Conservation (phyloP, 371 early-diverging fungal species). For the Apophysomyces ossiformis region DNA sequence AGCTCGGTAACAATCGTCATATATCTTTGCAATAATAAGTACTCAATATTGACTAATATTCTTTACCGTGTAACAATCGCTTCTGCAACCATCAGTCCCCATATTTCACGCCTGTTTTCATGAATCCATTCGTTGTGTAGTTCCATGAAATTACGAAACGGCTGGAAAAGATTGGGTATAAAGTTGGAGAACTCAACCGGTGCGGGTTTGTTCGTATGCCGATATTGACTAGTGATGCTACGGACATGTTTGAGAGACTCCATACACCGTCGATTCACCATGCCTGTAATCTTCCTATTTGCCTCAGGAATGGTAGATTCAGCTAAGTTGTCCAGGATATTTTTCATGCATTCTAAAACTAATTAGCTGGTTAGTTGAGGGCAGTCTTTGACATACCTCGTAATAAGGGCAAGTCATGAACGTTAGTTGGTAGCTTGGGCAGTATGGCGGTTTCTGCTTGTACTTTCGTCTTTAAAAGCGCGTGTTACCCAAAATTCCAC, state of each 20-base stretch:
- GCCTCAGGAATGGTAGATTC: conserved; percentile 42
- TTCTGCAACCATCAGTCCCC: conserved; percentile 38
- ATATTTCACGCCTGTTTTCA: conserved; percentile 21
- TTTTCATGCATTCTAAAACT: conserved; percentile 38
- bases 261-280: conserved; percentile 58
- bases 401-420: conserved; percentile 36
- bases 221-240: conserved; percentile 57
- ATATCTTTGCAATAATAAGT: conserved; percentile 24
- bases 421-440: conserved; percentile 39
- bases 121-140: conserved; percentile 31
- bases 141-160: conserved; percentile 51
- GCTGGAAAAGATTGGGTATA: conserved; percentile 61
- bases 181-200: conserved; percentile 69
- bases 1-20: conserved; percentile 31
- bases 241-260: conserved; percentile 53
- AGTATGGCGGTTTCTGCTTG: conserved; percentile 25
- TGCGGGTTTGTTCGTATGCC: conserved; percentile 54
- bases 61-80: conserved; percentile 39
- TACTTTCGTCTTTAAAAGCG: conserved; percentile 12
- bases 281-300: conserved; percentile 45
- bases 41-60: neutral
- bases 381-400: conserved; percentile 31
- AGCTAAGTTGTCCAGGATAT: conserved; percentile 27
- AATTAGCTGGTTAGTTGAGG: neutral
- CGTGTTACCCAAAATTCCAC: conserved; percentile 9